A percentile compares a stretch with the other conserved stretches of the same genome.
phyloP scores from a whole-genome alignment of 169 alveolate species.

The Fabrea salina region DNA sequence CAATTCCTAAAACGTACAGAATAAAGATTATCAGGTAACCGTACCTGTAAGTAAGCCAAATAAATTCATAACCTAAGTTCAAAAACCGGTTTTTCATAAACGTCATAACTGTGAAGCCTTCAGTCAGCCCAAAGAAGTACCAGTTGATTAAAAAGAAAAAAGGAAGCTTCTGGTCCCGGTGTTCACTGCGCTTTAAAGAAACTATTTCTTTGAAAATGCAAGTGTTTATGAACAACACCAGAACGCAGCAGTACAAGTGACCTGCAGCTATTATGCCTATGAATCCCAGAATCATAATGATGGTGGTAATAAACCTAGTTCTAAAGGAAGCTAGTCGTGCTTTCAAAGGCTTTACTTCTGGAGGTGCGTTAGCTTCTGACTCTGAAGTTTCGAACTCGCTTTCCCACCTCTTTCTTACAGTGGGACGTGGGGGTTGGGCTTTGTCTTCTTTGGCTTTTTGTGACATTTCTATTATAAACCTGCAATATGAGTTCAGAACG shows the following conservation, averaged over 20 bases:
- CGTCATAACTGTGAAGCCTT: conserved; percentile 47
- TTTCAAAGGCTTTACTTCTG: background rate
- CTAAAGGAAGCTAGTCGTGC: conserved; percentile 19
- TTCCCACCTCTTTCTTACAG: no score
- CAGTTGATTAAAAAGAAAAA: conserved; percentile 70
- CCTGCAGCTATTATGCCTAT: conserved; percentile 85
- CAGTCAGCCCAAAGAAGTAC: conserved; percentile 71
- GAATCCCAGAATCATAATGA: conserved; percentile 69
- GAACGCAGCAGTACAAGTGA: conserved; percentile 83
- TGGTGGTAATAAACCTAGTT: conserved; percentile 75
- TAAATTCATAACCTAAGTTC: conserved; percentile 44
- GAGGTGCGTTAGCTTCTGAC: conserved; percentile 4
- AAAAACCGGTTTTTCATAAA: conserved; percentile 44
- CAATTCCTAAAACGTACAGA: conserved; percentile 85
- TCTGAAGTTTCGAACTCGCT: conserved; percentile 11
- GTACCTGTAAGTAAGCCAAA: conserved; percentile 70
- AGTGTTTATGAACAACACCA: conserved; percentile 68
- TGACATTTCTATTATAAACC: no score
- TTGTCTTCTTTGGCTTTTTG: no score
- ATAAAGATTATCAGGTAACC: conserved; percentile 86
- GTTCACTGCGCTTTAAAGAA: conserved; percentile 70
- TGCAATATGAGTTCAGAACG: background rate
- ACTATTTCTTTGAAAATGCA: conserved; percentile 69
- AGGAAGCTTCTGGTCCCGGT: conserved; percentile 62
- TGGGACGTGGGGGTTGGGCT: no score